Evolutionary conservation across 2,329 filamentous ascomycete genomes (phyloP), one percentile per base, ranked within the genome.

Genomic region (Colletotrichum spaethianum): DNA sequence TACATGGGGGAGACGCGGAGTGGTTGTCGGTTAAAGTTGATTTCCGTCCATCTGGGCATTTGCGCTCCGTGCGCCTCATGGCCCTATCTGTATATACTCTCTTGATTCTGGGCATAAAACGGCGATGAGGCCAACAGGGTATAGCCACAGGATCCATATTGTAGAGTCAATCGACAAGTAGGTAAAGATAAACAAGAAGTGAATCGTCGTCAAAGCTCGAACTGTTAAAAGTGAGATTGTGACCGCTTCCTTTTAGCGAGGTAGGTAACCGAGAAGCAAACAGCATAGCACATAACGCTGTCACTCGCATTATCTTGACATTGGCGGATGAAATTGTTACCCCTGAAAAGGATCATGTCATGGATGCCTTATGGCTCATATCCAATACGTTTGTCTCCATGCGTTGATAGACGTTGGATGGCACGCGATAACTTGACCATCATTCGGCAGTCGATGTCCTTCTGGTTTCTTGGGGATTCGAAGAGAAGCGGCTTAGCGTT

Each of bases 81-180:
- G 31, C 20, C 36, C 33, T 55, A 28, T 33, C 36, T 40, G 12
- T n/a, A 38, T 55, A 59, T 52, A 36, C 16, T 23, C 44, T 28
- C 44, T 55, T 53, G 33, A 28, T 42, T 66, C 42, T 60, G 61
- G 26, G 61, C 53, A 59, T 65, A 44, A 28, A 6, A 46, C 44
- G 55, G 53, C 28, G 44, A 60, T 55, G 62, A 28, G 38, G 36
- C 23, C n/a, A 40, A 23, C 23, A 66, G 50, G 60, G 26, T 66
- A 53, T 46, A 14, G 36, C 38, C 63, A 26, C 20, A 31, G 23
- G 26, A 14, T 38, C 50, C n/a, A 9, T n/a, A 31, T 44, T 18
- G 23, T 66, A 55, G 44, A 66, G 16, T 53, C 20, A 42, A 48
- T 50, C 8, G 26, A 46, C 9, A 9, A 40, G 20, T 26, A 31